Conservation (phyloP, 2,329 filamentous ascomycete species). For the Neonectria coccinea region DNA sequence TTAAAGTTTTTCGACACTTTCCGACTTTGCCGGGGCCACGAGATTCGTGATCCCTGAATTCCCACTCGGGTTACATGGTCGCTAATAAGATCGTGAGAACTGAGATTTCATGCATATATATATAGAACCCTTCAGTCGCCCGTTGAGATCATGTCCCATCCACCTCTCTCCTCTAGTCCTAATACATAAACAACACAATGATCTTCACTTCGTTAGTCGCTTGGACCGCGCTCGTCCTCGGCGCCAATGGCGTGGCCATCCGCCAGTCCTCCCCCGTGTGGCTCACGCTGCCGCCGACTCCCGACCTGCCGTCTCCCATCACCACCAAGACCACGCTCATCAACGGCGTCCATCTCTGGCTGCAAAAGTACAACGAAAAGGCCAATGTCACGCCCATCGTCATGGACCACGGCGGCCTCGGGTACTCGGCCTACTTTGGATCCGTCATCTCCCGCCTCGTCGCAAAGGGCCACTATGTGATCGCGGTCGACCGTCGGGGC, state of each 20-base stretch:
- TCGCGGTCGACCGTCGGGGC: conserved; percentile 56
- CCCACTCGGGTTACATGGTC: neutral
- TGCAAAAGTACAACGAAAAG: conserved; percentile 55
- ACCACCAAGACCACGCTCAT: conserved; percentile 44
- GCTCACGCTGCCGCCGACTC: conserved; percentile 53
- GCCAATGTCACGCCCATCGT: conserved; percentile 51
- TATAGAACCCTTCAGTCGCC: neutral
- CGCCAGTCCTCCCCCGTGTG: conserved; percentile 45
- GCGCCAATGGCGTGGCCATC: conserved; percentile 39
- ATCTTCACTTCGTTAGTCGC: conserved; percentile 10
- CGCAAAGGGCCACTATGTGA: conserved; percentile 51
- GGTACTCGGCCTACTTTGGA: conserved; percentile 56
- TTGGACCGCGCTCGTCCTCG: conserved; percentile 10
- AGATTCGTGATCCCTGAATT: conserved; percentile 3
- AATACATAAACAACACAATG: neutral
- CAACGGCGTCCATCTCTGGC: conserved; percentile 56
- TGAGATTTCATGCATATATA: neutral
- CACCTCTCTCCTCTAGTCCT: neutral
- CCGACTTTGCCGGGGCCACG: neutral
- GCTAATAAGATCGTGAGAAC: neutral
- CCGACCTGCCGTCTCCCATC: conserved; percentile 52
- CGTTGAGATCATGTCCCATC: neutral
- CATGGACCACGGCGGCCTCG: conserved; percentile 55
- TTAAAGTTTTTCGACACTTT: neutral
- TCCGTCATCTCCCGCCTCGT: conserved; percentile 52